Percentiles rank a stretch among this genome's conserved stretches.
These are phyloP conservation scores for Saturnispora gosingensis DNA, from an alignment of 805 yeast genomes.

Conservation along the genomic window DNA sequence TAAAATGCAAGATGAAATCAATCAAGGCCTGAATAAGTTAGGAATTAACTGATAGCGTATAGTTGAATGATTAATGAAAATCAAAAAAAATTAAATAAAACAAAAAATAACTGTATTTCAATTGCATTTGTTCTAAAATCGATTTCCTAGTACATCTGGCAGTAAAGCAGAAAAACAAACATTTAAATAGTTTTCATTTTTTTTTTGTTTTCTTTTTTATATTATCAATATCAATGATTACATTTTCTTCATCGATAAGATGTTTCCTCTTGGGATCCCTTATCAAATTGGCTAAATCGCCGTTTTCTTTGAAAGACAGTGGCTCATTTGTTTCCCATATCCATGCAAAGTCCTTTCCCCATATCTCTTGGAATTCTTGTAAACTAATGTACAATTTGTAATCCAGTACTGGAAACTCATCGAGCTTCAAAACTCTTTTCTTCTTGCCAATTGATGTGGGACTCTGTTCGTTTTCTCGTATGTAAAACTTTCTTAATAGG, in stretches of 20 bases:
- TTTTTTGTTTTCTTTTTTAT: neutral
- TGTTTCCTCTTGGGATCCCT: neutral
- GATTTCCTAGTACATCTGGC: neutral
- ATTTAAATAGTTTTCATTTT: neutral
- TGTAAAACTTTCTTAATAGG: slow-evolving; percentile 72
- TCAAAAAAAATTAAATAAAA: too few relatives aligned
- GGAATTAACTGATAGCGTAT: slow-evolving; percentile 1
- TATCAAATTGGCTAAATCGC: slow-evolving; percentile 4
- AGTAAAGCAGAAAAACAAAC: neutral
- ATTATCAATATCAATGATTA: neutral
- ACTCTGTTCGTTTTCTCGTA: slow-evolving; percentile 76
- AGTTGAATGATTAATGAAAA: neutral
- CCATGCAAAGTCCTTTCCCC: slow-evolving; percentile 33
- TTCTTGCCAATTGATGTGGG: slow-evolving; percentile 74
- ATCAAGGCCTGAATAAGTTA: slow-evolving; percentile 12
- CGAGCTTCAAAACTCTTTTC: slow-evolving; percentile 48
- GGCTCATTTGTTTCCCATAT: slow-evolving; percentile 20
- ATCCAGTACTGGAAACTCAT: slow-evolving; percentile 50
- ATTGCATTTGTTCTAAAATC: neutral
- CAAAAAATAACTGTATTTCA: neutral
- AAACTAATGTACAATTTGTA: slow-evolving; percentile 45
- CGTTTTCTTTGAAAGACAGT: slow-evolving; percentile 18
- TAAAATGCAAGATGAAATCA: slow-evolving; percentile 17
- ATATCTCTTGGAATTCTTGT: slow-evolving; percentile 41
- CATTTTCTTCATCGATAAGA: neutral